Conservation (phyloP, 2,329 filamentous ascomycete genomes). For the Capronia coronata region DNA sequence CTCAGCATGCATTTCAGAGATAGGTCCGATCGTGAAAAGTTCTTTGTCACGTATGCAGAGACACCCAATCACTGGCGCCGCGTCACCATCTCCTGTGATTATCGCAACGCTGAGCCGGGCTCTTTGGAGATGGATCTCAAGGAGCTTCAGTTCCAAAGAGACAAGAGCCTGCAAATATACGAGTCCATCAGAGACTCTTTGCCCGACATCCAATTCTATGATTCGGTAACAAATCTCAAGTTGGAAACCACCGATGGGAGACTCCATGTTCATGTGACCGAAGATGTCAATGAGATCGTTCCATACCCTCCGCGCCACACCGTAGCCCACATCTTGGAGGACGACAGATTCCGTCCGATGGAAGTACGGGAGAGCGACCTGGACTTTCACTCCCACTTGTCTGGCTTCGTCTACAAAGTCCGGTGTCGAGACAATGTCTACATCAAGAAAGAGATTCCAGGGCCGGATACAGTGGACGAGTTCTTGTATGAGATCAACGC, state of each 20-base stretch:
- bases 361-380: conserved; percentile 66
- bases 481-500: conserved; percentile 98
- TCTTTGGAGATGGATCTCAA: conserved; percentile 82
- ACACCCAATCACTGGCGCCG: conserved; percentile 71
- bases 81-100: conserved; percentile 90
- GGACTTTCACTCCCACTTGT: conserved; percentile 84
- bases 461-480: conserved; percentile 89
- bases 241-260: conserved; percentile 81
- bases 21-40: conserved; percentile 87
- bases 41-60: conserved; percentile 92
- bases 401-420: conserved; percentile 96
- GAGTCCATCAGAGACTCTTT: conserved; percentile 89
- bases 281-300: conserved; percentile 93
- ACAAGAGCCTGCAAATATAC: conserved; percentile 90
- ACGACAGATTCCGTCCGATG: conserved; percentile 42
- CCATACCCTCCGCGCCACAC: conserved; percentile 68
- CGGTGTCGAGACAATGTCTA: conserved; percentile 59
- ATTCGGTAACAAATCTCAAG: conserved; percentile 92
- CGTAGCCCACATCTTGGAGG: conserved; percentile 60
- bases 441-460: conserved; percentile 98
- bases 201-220: conserved; percentile 89
- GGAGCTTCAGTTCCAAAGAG: conserved; percentile 71
- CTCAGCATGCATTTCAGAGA: conserved; percentile 98
- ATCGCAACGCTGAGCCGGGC: conserved; percentile 68
- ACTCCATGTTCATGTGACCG: conserved; percentile 93